Evolutionary conservation across 2,329 filamentous ascomycete genomes (phyloP), one percentile per base, ranked within the genome.

Genomic region (Botrytis hyacinthi): DNA sequence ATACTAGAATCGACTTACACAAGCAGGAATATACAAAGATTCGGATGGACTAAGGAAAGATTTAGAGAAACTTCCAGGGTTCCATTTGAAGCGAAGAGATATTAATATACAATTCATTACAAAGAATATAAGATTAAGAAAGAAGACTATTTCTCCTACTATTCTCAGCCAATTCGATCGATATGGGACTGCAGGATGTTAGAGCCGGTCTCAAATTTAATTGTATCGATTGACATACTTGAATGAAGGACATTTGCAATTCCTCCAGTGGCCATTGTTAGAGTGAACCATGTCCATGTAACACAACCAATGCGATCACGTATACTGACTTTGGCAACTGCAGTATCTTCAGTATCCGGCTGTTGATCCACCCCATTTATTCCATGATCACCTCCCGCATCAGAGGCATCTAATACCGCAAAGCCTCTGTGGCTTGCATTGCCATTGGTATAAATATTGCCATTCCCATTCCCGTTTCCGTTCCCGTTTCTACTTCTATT

Each of bases 11-110:
- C 9, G 26, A 83, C 84, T 81, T 80, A 89, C 87, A 81, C 86
- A 89, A 1, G 93, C 88, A 0, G 92, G 92, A 26, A 93, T 89
- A 80, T 95, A 96, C 0, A 95, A 85, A 16, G 89, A 92, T 80
- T 97, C 93, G 0, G 91, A 90, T 20, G 93, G 92, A 82, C 95
- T 93, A 10, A 89, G 84, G 74, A 96, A 91, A 0, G 92, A 93
- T 22, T 88, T 85, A 73, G 86, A 86, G 79, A 95, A 93, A 14
- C 90, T 93, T 29, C 90, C 88, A 0, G 92, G 92, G 73, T 90
- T 90, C 77, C 88, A 85, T 77, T 87, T 87, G 81, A 97, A 96
- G 32, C 93, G 88, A 16, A 90, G 82, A 16, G 87, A 85, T 54
- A 95, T 88, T 77, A 93, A 85, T 67, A 85, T 79, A 80, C 89